A percentile compares a stretch with the other conserved stretches of the same genome.
phyloP scores from a whole-genome alignment of 2,329 filamentous ascomycete species.

The Parastagonospora nodorum region DNA sequence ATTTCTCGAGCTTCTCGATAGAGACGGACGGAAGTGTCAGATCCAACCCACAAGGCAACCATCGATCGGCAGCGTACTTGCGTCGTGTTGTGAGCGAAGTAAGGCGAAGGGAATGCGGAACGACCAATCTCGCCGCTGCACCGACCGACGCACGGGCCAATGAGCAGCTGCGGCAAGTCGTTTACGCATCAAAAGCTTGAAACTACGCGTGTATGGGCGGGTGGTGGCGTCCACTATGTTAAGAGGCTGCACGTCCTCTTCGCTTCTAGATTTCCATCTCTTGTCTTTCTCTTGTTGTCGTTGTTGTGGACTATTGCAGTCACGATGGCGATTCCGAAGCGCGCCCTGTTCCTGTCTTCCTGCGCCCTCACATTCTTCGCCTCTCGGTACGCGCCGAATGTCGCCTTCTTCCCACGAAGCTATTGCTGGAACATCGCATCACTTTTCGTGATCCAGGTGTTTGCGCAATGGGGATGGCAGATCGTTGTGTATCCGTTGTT shows the following conservation, averaged over 20 bases:
- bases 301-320: not conserved
- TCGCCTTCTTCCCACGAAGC: slow-evolving; percentile 32
- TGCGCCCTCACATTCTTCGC: slow-evolving; percentile 35
- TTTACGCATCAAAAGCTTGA: slow-evolving; percentile 8
- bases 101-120: not conserved
- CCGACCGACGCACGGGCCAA: slow-evolving; percentile 5
- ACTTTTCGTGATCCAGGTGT: slow-evolving; percentile 48
- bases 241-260: not conserved
- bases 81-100: not conserved
- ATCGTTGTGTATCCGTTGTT: slow-evolving; percentile 62
- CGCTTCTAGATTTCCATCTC: not conserved
- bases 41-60: not conserved
- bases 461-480: slow-evolving; percentile 46
- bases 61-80: not conserved
- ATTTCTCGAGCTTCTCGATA: too few species aligned
- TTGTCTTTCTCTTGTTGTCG: not conserved
- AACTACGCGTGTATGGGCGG: slow-evolving; percentile 14
- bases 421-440: slow-evolving; percentile 48
- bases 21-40: not conserved
- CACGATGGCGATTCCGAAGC: slow-evolving; percentile 37
- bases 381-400: slow-evolving; percentile 39
- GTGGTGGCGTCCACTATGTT: not conserved
- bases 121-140: slow-evolving; percentile 4
- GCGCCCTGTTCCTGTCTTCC: slow-evolving; percentile 29
- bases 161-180: not conserved